A percentile compares a stretch with the other conserved stretches of the same genome.
These are phyloP conservation scores for Russula olivacea DNA, from an alignment of 768 basidiomycete species.

Conservation along the genomic window DNA sequence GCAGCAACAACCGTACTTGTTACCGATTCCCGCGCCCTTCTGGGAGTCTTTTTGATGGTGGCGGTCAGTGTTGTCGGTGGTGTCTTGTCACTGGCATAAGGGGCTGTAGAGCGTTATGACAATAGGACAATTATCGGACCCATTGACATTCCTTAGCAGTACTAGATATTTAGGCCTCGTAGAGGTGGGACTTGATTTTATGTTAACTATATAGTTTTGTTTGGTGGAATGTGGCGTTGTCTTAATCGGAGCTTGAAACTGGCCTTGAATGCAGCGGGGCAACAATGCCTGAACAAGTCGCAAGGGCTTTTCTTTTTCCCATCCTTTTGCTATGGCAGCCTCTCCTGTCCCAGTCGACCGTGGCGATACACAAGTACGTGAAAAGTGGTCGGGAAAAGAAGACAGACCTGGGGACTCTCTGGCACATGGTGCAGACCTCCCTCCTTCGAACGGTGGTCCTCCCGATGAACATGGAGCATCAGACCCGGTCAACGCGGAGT, in stretches of 20 bases:
- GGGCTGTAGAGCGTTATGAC: not conserved
- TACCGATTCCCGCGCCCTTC: conserved; percentile 33
- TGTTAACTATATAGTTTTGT: not conserved
- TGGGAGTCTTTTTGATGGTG: conserved; percentile 35
- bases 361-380: conserved; percentile 20
- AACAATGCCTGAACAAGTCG: not conserved
- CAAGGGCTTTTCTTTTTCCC: conserved; percentile 10
- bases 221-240: conserved; percentile 20
- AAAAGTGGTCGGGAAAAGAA: conserved; percentile 26
- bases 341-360: conserved; percentile 26
- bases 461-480: conserved; percentile 25
- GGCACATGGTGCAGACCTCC: conserved; percentile 25
- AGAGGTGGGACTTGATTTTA: not conserved
- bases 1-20: conserved; percentile 29
- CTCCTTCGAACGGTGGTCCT: conserved; percentile 24
- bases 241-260: conserved; percentile 26
- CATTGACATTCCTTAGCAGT: conserved; percentile 7
- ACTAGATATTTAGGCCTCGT: not conserved
- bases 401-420: conserved; percentile 24
- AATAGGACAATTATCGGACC: conserved; percentile 2
- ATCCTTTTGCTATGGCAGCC: conserved; percentile 25
- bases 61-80: conserved; percentile 39
- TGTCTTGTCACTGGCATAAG: conserved; percentile 39
- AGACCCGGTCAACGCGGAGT: conserved; percentile 21
- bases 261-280: conserved; percentile 5